phyloP scores from a whole-genome alignment of 805 yeast genomes.

The Metschnikowia noctiluminum region DNA sequence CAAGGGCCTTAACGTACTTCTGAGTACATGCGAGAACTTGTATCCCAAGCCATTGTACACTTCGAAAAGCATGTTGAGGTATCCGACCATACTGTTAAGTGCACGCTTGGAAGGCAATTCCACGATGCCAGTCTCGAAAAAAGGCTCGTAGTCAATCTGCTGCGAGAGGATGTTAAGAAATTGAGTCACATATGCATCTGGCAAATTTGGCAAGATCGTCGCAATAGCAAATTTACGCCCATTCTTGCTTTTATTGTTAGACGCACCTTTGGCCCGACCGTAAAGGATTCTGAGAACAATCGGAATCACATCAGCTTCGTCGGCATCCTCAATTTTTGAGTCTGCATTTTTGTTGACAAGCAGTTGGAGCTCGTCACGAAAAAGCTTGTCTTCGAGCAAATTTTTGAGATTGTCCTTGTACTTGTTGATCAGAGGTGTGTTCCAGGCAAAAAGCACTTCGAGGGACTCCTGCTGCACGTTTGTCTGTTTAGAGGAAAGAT shows the following conservation, averaged over 20 bases:
- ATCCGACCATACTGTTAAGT: constrained; percentile 60
- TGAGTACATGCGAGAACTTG: constrained; percentile 46
- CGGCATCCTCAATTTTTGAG: constrained; percentile 58
- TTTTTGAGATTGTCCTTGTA: constrained; percentile 72
- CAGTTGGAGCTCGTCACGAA: constrained; percentile 77
- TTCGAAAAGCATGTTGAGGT: constrained; percentile 57
- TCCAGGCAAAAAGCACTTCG: constrained; percentile 63
- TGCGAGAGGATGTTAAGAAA: constrained; percentile 64
- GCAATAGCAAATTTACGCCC: constrained; percentile 72
- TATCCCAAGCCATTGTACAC: constrained; percentile 58
- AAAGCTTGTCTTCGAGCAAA: constrained; percentile 75
- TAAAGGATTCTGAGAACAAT: constrained; percentile 72
- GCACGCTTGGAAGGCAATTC: constrained; percentile 15
- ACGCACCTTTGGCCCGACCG: constrained; percentile 76
- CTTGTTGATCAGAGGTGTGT: constrained; percentile 53
- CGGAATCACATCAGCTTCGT: constrained; percentile 62
- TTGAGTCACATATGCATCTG: constrained; percentile 47
- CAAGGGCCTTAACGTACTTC: constrained; percentile 53
- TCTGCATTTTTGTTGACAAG: constrained; percentile 50
- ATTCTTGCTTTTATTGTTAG: constrained; percentile 65
- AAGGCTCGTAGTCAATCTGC: constrained; percentile 35
- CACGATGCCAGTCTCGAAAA: constrained; percentile 4
- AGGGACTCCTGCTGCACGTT: constrained; percentile 73
- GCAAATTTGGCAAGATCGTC: constrained; percentile 56
- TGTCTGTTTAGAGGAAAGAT: constrained; percentile 58